These are phyloP conservation scores for Microcos paniculata DNA, from an alignment of 345 rosid genomes.

Conservation along the genomic window DNA sequence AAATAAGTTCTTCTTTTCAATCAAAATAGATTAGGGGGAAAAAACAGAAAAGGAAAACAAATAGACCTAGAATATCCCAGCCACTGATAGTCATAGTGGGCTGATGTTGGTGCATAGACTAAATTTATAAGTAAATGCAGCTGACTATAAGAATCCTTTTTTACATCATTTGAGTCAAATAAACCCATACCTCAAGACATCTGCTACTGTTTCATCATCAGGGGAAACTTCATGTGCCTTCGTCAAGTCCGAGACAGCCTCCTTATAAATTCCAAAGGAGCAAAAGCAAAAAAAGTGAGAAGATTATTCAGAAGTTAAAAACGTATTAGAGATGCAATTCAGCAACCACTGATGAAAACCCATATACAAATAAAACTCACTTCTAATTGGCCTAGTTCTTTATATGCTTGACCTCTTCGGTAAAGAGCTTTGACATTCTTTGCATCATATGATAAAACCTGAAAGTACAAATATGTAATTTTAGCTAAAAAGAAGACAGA, in stretches of 20 bases:
- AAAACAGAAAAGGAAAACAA: background rate
- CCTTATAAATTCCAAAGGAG: slow-evolving; percentile 41
- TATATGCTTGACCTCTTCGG: slow-evolving; percentile 96
- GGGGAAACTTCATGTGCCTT: slow-evolving; percentile 82
- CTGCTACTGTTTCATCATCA: slow-evolving; percentile 80
- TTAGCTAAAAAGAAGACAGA: slow-evolving; percentile 13
- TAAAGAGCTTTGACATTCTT: slow-evolving; percentile 90
- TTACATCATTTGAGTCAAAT: background rate
- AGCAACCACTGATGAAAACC: slow-evolving; percentile 15
- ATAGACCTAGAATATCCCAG: background rate
- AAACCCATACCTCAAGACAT: slow-evolving; percentile 65
- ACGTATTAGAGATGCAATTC: background rate
- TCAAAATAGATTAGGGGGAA: background rate
- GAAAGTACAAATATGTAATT: slow-evolving; percentile 18
- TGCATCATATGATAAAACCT: slow-evolving; percentile 83
- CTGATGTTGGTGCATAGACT: background rate
- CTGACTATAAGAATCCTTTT: background rate
- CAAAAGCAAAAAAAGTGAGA: slow-evolving; percentile 1
- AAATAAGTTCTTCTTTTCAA: background rate
- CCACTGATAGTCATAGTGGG: background rate
- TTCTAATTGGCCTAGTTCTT: slow-evolving; percentile 64
- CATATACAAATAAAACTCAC: slow-evolving; percentile 53
- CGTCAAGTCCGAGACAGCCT: slow-evolving; percentile 77
- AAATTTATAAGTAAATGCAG: slow-evolving; percentile 7
- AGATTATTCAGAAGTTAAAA: background rate